phyloP scores from a whole-genome alignment of 805 yeast genomes.

The Candida tibetensis region DNA sequence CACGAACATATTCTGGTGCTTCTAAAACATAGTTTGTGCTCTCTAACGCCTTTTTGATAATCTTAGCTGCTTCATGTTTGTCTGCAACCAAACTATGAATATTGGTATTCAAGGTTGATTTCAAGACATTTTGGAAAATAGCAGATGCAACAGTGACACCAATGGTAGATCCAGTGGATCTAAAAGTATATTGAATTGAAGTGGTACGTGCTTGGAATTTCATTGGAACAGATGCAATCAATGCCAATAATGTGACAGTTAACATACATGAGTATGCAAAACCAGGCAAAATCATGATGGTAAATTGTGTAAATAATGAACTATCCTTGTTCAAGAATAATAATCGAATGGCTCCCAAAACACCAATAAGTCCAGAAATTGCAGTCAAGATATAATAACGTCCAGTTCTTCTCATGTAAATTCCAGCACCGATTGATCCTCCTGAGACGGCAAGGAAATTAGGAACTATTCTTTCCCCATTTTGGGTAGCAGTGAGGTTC shows the following conservation, averaged over 20 bases:
- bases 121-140: slow-evolving; percentile 53
- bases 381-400: slow-evolving; percentile 52
- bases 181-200: slow-evolving; percentile 83
- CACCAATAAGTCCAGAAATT: slow-evolving; percentile 38
- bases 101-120: slow-evolving; percentile 15
- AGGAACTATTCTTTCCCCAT: slow-evolving; percentile 58
- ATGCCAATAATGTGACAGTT: slow-evolving; percentile 69
- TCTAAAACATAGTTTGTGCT: slow-evolving; percentile 51
- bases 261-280: slow-evolving; percentile 64
- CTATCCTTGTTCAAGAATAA: slow-evolving; percentile 31
- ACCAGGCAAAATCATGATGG: slow-evolving; percentile 53
- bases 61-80: slow-evolving; percentile 34
- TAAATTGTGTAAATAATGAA: slow-evolving; percentile 36
- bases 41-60: slow-evolving; percentile 53
- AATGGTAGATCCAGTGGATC: slow-evolving; percentile 82
- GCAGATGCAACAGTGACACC: slow-evolving; percentile 74
- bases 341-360: slow-evolving; percentile 45
- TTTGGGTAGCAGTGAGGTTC: slow-evolving; percentile 51
- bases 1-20: slow-evolving; percentile 53
- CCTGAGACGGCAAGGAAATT: slow-evolving; percentile 66
- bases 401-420: slow-evolving; percentile 66
- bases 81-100: slow-evolving; percentile 20
- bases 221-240: slow-evolving; percentile 71
- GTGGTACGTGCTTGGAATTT: slow-evolving; percentile 81
- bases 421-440: slow-evolving; percentile 68